A percentile compares a stretch with the other conserved stretches of the same genome.
Evolutionary conservation across 2,329 filamentous ascomycete genomes (phyloP).

Genomic region (Didymella exigua): DNA sequence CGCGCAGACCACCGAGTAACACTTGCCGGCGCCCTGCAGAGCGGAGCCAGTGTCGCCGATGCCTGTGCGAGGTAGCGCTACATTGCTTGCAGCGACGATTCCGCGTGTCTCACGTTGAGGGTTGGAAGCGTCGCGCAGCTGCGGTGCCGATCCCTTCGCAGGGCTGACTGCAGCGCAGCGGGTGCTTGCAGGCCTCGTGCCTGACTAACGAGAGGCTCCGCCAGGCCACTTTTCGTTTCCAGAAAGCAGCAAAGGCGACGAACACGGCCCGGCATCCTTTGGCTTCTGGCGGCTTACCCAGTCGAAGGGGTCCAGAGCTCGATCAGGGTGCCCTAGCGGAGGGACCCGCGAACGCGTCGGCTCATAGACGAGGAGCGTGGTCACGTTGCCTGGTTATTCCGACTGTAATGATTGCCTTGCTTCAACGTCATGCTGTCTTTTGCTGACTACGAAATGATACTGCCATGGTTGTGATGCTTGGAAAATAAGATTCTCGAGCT

Average conservation of each 20-base stretch:
- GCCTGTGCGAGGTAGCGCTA: conserved; percentile 32
- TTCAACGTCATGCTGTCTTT: neutral
- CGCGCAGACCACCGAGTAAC: conserved; percentile 20
- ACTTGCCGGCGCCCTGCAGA: conserved; percentile 23
- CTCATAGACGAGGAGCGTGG: conserved; percentile 7
- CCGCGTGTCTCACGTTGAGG: conserved; percentile 13
- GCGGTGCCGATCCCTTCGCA: conserved; percentile 10
- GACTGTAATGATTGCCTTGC: neutral
- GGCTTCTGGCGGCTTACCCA: conserved; percentile 11
- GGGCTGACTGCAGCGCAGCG: conserved; percentile 16
- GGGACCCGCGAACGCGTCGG: conserved; percentile 10
- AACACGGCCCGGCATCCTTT: conserved; percentile 18
- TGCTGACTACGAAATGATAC: too few species aligned
- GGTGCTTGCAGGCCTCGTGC: conserved; percentile 23
- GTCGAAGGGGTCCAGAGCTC: conserved; percentile 23
- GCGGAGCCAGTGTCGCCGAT: conserved; percentile 8
- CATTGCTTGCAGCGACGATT: conserved; percentile 28
- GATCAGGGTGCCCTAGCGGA: conserved; percentile 22
- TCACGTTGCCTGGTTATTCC: conserved; percentile 6
- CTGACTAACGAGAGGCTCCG: conserved; percentile 26
- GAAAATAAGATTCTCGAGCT: neutral
- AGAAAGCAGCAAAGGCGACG: conserved; percentile 8
- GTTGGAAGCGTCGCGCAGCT: conserved; percentile 1
- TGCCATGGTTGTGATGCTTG: neutral
- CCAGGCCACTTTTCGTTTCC: conserved; percentile 13